Conservation (phyloP, 306 rosid species). For the Malus orientalis region DNA sequence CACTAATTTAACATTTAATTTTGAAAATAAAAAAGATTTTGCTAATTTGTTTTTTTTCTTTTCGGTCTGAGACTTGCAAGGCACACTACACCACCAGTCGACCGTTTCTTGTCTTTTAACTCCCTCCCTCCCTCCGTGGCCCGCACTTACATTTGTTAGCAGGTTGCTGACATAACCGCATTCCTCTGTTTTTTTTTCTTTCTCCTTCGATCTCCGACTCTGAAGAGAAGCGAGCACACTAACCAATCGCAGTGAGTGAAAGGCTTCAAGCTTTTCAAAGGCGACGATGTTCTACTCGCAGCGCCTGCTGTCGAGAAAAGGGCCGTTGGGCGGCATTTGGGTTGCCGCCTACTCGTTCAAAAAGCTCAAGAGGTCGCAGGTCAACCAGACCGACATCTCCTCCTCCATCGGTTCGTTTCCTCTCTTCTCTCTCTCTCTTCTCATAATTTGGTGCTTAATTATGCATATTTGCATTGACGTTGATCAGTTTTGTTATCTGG, state of each 20-base stretch:
- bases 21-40: too few species aligned
- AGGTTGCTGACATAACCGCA: neutral
- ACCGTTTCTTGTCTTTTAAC: slow-evolving; percentile 20
- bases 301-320: slow-evolving; percentile 29
- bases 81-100: neutral
- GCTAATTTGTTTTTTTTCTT: neutral
- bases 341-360: slow-evolving; percentile 65
- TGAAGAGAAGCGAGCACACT: neutral
- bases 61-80: neutral
- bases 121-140: neutral
- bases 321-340: slow-evolving; percentile 50
- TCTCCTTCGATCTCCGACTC: neutral
- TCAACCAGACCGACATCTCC: slow-evolving; percentile 47
- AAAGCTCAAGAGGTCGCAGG: slow-evolving; percentile 64
- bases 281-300: slow-evolving; percentile 38
- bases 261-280: neutral
- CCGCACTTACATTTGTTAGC: neutral
- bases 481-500: neutral
- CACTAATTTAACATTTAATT: neutral
- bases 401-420: slow-evolving; percentile 54
- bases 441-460: neutral
- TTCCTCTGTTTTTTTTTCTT: neutral
- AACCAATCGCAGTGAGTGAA: neutral
- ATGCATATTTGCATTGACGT: neutral
- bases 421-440: neutral